Evolutionary conservation across 1,284 basidiomycete species (phyloP).

Genomic region (Fomitopsis schrenkii): DNA sequence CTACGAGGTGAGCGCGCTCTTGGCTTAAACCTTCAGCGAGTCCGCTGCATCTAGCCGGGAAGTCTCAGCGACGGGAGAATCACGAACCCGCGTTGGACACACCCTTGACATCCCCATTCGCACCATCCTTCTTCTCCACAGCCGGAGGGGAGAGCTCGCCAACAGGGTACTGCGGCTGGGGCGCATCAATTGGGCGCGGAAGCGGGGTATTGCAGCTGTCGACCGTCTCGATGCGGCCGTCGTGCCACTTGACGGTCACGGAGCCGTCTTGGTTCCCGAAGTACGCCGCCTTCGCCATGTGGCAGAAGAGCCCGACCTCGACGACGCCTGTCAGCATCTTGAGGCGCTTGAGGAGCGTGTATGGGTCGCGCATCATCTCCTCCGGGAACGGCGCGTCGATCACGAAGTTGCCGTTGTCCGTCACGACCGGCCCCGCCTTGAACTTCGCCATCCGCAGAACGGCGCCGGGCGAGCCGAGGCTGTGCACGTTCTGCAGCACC

Average conservation of each 20-base stretch:
- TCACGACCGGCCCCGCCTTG: slow-evolving; percentile 92
- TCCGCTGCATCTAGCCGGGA: neutral
- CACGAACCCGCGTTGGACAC: neutral
- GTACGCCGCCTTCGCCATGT: slow-evolving; percentile 94
- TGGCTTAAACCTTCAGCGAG: neutral
- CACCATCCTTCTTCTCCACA: neutral
- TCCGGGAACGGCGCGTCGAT: slow-evolving; percentile 87
- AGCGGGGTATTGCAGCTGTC: slow-evolving; percentile 11
- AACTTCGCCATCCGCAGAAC: slow-evolving; percentile 79
- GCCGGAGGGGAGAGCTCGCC: neutral
- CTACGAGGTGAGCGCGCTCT: neutral
- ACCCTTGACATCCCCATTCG: neutral
- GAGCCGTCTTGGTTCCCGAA: slow-evolving; percentile 86
- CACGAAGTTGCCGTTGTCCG: slow-evolving; percentile 95
- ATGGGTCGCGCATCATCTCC: slow-evolving; percentile 68
- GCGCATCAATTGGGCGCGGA: neutral
- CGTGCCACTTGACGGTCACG: slow-evolving; percentile 47
- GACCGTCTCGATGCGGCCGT: slow-evolving; percentile 41
- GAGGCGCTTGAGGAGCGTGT: slow-evolving; percentile 61
- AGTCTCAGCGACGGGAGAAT: neutral
- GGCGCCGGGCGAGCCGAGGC: slow-evolving; percentile 61
- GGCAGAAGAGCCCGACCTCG: slow-evolving; percentile 94
- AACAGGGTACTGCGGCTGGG: neutral
- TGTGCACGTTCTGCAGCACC: slow-evolving; percentile 69
- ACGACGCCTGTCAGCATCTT: slow-evolving; percentile 96